Conservation (phyloP, 2,329 filamentous ascomycete genomes). For the Torrubiella hemipterigena region DNA sequence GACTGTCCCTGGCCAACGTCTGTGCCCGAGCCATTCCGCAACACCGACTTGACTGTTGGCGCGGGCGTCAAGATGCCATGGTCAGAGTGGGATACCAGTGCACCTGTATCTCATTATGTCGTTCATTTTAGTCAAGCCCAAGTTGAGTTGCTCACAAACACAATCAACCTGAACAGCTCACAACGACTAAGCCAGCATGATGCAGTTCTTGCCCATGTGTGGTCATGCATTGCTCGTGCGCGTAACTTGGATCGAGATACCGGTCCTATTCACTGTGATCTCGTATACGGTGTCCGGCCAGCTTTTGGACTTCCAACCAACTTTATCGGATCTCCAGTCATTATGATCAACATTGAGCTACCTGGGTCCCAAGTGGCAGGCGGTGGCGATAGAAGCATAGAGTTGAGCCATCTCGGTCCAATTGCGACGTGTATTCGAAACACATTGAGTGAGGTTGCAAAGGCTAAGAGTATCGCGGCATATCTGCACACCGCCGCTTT, state of each 20-base stretch:
- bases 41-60: background rate
- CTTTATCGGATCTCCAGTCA: constrained; percentile 12
- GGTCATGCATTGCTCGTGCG: constrained; percentile 14
- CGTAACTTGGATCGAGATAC: constrained; percentile 5
- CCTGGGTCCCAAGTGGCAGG: constrained; percentile 3
- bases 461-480: constrained; percentile 4
- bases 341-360: constrained; percentile 13
- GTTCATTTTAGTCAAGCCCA: constrained; percentile 11
- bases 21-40: constrained; percentile 5
- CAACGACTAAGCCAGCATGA: constrained; percentile 12
- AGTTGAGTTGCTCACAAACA: constrained; percentile 6
- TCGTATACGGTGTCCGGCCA: constrained; percentile 10
- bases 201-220: constrained; percentile 13
- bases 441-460: constrained; percentile 6
- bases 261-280: constrained; percentile 10
- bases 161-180: background rate
- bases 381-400: background rate
- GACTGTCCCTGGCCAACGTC: constrained; percentile 8
- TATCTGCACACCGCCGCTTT: constrained; percentile 11
- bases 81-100: constrained; percentile 11
- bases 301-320: constrained; percentile 6
- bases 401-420: background rate
- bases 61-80: constrained; percentile 13
- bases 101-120: constrained; percentile 11
- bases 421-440: constrained; percentile 8